Base-by-base conservation (phyloP, 1,139 yeast species). In the Nadsonia starkeyi-henricii region DNA sequence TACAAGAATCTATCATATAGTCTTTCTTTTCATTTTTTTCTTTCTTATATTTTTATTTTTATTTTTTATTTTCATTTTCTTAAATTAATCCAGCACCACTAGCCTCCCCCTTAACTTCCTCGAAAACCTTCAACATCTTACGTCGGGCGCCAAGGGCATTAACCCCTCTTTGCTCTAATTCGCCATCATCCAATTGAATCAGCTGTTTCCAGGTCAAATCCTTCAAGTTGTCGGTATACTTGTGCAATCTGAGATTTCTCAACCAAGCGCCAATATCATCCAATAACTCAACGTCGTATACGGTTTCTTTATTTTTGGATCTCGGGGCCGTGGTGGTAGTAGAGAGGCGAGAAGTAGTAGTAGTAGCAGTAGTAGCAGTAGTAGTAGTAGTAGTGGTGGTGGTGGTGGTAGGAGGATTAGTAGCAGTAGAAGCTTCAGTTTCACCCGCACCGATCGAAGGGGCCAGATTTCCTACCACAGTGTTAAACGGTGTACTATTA, bases 101-200 rank as follows among this genome's bases (percentile, higher is more conserved):
- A 37, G 51, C 51, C 2, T 65, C 67, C 2, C 65, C 67, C 58
- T 75, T 78, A 45, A 89, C 94, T 50, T 81, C 81, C 53, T 81
- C 86, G 69, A 91, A 91, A 41, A 95, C 94, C 68, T 93, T 91
- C 58, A 91, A 69, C 62, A 91, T 74, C 65, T 91, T 91, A 52
- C 96, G 77, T 55, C 98, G 74, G 1, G 98, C 98, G 7, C 98
- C 98, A 55, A 91, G 73, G 0, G 98, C 97, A 55, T 79, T 77
- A 45, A 91, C 96, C 4, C 99, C 98, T 52, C 79, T 74, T 3
- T 73, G 72, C 57, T 82, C 89, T 58, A 93, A 72, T 50, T 78
- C 77, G 2, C 67, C 74, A 59, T 89, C 96, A 53, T 72, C 72
- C 55, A 85, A 70, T 57, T 77, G 78, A 50, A 91, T 75, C 68